Conservation (phyloP, 192 early-diverging fungal genomes). For the Endogone sp. region DNA sequence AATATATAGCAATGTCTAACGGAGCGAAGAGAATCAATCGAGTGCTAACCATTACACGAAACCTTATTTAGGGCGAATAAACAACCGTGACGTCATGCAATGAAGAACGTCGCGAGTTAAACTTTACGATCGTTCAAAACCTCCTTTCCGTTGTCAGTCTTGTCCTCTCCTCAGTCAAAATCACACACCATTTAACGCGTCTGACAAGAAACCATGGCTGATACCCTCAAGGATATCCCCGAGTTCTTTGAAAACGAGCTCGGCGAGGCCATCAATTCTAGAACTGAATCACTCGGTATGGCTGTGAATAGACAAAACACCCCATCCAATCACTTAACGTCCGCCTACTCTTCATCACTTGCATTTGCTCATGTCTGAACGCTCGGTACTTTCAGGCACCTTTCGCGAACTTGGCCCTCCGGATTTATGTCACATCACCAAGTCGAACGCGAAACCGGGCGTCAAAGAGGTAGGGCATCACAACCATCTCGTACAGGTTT, state of each 20-base stretch:
- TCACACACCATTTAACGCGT: constrained; percentile 4
- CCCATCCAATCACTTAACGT: too few species aligned
- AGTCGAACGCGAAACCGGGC: constrained; percentile 78
- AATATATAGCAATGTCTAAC: too few species aligned
- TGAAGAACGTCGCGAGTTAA: too few species aligned
- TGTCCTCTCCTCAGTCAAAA: not conserved
- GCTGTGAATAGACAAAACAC: not conserved
- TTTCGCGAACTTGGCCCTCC: constrained; percentile 96
- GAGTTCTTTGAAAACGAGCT: constrained; percentile 96
- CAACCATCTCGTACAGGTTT: too few species aligned
- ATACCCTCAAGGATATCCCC: constrained; percentile 81
- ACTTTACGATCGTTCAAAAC: too few species aligned
- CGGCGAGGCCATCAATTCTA: constrained; percentile 80
- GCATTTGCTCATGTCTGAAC: not conserved
- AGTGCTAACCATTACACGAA: too few species aligned
- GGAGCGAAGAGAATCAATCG: too few species aligned
- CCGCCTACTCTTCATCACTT: not conserved
- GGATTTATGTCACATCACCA: constrained; percentile 95
- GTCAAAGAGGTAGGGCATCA: constrained; percentile 63
- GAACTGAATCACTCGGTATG: constrained; percentile 91
- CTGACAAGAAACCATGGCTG: constrained; percentile 32
- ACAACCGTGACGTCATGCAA: not conserved
- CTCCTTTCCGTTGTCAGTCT: not conserved
- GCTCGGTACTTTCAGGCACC: constrained; percentile 43
- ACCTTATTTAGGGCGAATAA: too few species aligned